These are phyloP conservation scores for Flaveria bidentis DNA, from an alignment of 129 eudicot genomes.

Conservation along the genomic window DNA sequence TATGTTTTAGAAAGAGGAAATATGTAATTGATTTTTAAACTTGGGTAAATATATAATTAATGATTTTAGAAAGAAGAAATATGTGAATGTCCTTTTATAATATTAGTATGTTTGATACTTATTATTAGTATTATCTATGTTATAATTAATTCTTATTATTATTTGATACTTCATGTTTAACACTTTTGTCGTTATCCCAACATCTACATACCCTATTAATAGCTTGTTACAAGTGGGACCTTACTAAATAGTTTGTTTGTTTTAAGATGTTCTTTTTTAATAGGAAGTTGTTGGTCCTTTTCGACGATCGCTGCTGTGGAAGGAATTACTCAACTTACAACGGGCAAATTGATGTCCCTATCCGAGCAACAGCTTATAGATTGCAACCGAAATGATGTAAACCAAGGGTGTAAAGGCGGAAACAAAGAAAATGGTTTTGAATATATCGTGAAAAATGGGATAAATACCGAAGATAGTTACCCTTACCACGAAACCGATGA, in stretches of 20 bases:
- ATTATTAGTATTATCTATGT: too few species aligned
- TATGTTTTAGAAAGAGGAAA: too few species aligned
- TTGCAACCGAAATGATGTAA: constrained; percentile 40
- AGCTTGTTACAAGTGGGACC: too few species aligned
- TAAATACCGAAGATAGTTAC: constrained; percentile 42
- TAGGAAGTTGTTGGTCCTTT: constrained; percentile 61
- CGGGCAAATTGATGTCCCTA: constrained; percentile 45
- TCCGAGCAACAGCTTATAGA: constrained; percentile 60
- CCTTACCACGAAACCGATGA: constrained; percentile 46
- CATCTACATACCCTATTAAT: too few species aligned
- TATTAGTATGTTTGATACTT: too few species aligned
- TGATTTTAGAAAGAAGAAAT: too few species aligned
- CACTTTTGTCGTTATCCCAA: too few species aligned
- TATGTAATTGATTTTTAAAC: too few species aligned
- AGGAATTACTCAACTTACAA: constrained; percentile 48
- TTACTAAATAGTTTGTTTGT: background rate
- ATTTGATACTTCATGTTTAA: too few species aligned
- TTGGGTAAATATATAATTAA: too few species aligned
- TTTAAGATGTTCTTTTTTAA: background rate
- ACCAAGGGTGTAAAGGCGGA: constrained; percentile 52
- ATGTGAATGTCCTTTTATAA: too few species aligned
- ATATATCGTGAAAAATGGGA: constrained; percentile 44
- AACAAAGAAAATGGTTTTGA: constrained; percentile 44
- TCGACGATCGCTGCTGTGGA: constrained; percentile 52
- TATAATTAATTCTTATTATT: too few species aligned